Evolutionary conservation across 306 rosid species (phyloP).

Genomic region (Cicer yamashitae): DNA sequence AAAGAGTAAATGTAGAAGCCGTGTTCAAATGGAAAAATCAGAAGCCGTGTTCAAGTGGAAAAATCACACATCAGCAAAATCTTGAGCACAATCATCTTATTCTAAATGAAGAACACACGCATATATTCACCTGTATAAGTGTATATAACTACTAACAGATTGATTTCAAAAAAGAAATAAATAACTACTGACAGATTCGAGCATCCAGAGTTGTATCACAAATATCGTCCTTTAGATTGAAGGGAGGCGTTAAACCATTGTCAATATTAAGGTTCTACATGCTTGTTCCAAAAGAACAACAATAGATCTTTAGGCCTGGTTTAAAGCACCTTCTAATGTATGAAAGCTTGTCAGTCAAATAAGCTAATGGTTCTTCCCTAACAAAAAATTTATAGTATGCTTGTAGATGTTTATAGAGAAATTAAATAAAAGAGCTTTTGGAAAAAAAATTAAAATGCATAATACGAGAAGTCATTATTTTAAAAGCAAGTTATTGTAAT

Average conservation of each 20-base stretch:
- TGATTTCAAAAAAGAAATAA: not conserved
- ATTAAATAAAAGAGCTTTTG: not conserved
- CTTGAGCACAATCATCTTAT: slow-evolving; percentile 5
- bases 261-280: not conserved
- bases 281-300: not conserved
- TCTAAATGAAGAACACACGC: not conserved
- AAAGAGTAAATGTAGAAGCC: slow-evolving; percentile 23
- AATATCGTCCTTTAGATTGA: not conserved
- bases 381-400: not conserved
- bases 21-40: slow-evolving; percentile 11
- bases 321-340: not conserved
- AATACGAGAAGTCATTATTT: not conserved
- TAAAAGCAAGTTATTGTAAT: not conserved
- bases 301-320: not conserved
- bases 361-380: not conserved
- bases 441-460: not conserved
- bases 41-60: slow-evolving; percentile 17
- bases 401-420: not conserved
- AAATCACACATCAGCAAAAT: slow-evolving; percentile 27
- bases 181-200: slow-evolving; percentile 4
- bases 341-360: not conserved
- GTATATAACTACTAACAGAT: not conserved
- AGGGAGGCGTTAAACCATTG: not conserved
- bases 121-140: slow-evolving; percentile 8
- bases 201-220: not conserved